Evolutionary conservation across 78 protist genomes (phyloP), one percentile per base, ranked within the genome.

Genomic region (Dictyostelium purpureum): DNA sequence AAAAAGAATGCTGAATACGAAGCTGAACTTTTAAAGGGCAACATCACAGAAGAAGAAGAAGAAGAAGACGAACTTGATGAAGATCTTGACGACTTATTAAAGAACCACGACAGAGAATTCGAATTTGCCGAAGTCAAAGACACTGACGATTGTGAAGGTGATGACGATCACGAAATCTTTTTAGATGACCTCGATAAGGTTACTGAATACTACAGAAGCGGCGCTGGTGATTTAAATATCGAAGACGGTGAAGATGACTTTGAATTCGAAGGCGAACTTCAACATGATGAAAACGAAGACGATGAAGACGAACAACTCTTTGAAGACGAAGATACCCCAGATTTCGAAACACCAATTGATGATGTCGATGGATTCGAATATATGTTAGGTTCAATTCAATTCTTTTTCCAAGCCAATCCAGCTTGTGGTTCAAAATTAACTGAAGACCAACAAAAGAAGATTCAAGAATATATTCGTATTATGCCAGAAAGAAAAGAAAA

Each of bases 261-360:
- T n/a, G n/a, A n/a, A n/a, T n/a, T n/a, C 11, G 71, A 63, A 14
- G 71, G 33, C 33, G 94, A 63, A 24, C 31, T 28, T 54, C 78
- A 70, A 16, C 31, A 33, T 7, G 63, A 33, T 0, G 81, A 33
- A 21, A 78, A 65, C 7, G 71, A 76, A 28, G 57, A 63, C 9
- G 45, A 26, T 24, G 49, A 12, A 14, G 80, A 90, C 49, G 88
- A 79, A 5, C 89, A 90, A 19, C 81, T 90, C 12, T 79, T 81
- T 28, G 81, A 79, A 19, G 54, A 77, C 43, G 89, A 78, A 51
- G 74, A 78, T 9, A 2, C 28, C 16, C 47, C 57, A 33, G 89
- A 65, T 14, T 81, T 77, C 33, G 94, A 90, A 45, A 73, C 92
- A 40, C 92, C 92, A 73, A 57, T 85, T 5, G 92, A 85, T 67